Base-by-base conservation (phyloP, 2,329 filamentous ascomycete species). In the Hirsutella thompsonii region DNA sequence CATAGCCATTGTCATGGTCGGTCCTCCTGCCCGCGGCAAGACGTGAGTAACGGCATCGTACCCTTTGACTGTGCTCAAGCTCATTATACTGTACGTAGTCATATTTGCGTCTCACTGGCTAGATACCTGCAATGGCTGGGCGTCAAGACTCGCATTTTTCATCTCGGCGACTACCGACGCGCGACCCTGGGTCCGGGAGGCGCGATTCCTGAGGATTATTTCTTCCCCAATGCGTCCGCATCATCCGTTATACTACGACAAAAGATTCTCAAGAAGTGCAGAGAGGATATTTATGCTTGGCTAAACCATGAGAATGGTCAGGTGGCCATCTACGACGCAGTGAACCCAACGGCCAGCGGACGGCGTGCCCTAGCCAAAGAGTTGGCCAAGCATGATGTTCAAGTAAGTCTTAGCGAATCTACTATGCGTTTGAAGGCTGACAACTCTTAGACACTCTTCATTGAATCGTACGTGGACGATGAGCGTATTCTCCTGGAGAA, bases 141-240 rank as follows among this genome's bases (percentile, higher is more conserved):
- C 47, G 92, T 98, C 44, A 98, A 98, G 68, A 96, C 92, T 28
- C 83, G 90, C 50, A 93, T 96, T 52, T 98, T 98, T 59, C 92
- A 98, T 58, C 70, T 98, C 14, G 92, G 93, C 43, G 92, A 98
- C 63, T 98, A 98, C 60, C 83, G 92, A 49, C 79, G 92, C 57
- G 89, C 88, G 26, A 94, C 90, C 14, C 79, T 96, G 47, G 88
- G 87, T 16, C 77, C 80, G 34, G 86, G 81, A 13, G 81, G 82
- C 42, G 79, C 89, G 43, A 83, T 98, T 14, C 93, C 92, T 1
- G 86, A 94, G 47, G 92, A 98, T 59, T 98, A 98, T 62, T 98
- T 98, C 67, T 94, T 90, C 58, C 83, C 94, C 20, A 89, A 96
- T 56, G 90, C 93, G 21, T 92, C 88, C 20, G 86, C 90, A 4